phyloP scores from a whole-genome alignment of 768 basidiomycete genomes.

The Mycena haematopus region DNA sequence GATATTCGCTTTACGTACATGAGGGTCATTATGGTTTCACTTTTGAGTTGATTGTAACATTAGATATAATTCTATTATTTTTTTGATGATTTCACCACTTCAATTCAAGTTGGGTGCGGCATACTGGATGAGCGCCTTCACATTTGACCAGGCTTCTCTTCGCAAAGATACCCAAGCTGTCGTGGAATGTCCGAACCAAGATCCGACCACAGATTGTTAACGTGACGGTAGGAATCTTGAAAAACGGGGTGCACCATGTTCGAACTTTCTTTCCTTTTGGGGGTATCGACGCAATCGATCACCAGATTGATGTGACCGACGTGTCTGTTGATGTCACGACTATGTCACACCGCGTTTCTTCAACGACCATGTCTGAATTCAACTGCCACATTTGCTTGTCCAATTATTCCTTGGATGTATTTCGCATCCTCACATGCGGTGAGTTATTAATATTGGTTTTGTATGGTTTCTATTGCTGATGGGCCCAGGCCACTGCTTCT shows the following conservation, averaged over 20 bases:
- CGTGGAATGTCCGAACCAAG: too few relatives aligned
- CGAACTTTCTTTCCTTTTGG: not conserved
- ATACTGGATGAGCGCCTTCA: too few relatives aligned
- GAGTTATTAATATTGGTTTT: not conserved
- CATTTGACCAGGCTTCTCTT: too few relatives aligned
- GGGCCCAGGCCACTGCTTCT: conserved; percentile 50
- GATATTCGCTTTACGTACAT: not conserved
- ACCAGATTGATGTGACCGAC: conserved; percentile 9
- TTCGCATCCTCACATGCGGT: conserved; percentile 22
- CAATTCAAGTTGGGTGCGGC: too few relatives aligned
- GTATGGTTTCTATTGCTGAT: not conserved
- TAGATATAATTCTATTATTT: not conserved
- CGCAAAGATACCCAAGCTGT: too few relatives aligned
- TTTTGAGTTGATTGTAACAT: too few relatives aligned
- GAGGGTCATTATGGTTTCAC: not conserved
- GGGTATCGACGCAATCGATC: not conserved
- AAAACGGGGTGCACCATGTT: too few relatives aligned
- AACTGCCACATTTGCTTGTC: conserved; percentile 22
- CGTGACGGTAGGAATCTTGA: too few relatives aligned
- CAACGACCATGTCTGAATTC: conserved; percentile 15
- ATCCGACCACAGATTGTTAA: too few relatives aligned
- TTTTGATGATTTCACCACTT: too few relatives aligned
- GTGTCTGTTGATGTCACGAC: not conserved
- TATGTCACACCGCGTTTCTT: not conserved
- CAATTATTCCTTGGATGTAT: conserved; percentile 9